Conservation (phyloP, 1,284 basidiomycete species). For the Sanghuangporus weigelae region DNA sequence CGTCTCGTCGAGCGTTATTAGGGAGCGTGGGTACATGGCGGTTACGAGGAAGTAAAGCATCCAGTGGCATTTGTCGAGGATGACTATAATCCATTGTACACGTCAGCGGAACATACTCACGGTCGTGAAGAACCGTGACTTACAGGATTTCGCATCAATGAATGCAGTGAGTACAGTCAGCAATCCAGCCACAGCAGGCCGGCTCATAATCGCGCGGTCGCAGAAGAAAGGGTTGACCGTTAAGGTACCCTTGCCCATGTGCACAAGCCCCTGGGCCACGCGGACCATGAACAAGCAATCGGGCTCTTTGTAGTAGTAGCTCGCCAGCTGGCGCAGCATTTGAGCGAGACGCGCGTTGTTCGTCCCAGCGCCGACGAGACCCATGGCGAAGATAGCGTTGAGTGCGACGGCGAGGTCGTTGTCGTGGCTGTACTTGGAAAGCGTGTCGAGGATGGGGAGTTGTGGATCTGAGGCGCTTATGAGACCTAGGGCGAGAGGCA, state of each 20-base stretch:
- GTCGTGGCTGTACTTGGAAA: conserved; percentile 99
- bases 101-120: not conserved
- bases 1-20: conserved; percentile 94
- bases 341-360: conserved; percentile 98
- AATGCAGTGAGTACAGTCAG: conserved; percentile 88
- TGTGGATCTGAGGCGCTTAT: conserved; percentile 95
- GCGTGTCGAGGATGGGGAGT: conserved; percentile 92
- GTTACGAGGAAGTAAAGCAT: conserved; percentile 95
- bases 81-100: conserved; percentile 45
- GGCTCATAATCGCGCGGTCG: conserved; percentile 87
- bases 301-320: conserved; percentile 97
- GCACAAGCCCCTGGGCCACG: conserved; percentile 92
- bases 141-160: conserved; percentile 89
- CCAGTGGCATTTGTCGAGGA: conserved; percentile 96
- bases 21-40: conserved; percentile 97
- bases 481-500: conserved; percentile 95
- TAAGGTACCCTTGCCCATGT: conserved; percentile 99
- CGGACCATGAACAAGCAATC: conserved; percentile 97
- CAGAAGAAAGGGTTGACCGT: conserved; percentile 98
- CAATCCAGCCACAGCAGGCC: conserved; percentile 88
- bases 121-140: conserved; percentile 34
- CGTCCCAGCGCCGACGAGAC: conserved; percentile 94
- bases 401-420: conserved; percentile 94
- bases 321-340: conserved; percentile 94
- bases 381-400: conserved; percentile 99